Conservation (phyloP, 768 basidiomycete genomes). For the Agaricus subrufescens region DNA sequence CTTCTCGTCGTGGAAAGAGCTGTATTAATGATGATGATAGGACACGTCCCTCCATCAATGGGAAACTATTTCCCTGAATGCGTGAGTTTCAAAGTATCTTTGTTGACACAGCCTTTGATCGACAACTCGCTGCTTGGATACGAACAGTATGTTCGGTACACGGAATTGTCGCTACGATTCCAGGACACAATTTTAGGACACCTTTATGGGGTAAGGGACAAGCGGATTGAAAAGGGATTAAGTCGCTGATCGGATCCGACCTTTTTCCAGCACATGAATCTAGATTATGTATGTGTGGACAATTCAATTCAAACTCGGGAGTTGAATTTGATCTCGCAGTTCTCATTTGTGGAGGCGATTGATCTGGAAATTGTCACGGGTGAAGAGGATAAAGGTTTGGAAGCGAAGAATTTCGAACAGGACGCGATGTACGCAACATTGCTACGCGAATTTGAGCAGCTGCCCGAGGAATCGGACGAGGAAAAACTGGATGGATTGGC, state of each 20-base stretch:
- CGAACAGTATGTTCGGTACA: conserved; percentile 58
- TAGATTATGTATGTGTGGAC: conserved; percentile 57
- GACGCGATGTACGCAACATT: conserved; percentile 49
- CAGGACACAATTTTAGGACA: conserved; percentile 89
- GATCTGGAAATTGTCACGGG: conserved; percentile 44
- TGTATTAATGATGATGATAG: conserved; percentile 26
- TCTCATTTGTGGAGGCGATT: conserved; percentile 49
- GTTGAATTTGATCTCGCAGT: conserved; percentile 28
- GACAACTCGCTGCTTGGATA: neutral
- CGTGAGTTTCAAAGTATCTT: conserved; percentile 37
- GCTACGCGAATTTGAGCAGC: conserved; percentile 56
- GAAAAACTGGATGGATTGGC: conserved; percentile 49
- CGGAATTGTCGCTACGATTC: conserved; percentile 71
- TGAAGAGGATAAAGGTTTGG: conserved; percentile 16
- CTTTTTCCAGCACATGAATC: conserved; percentile 67
- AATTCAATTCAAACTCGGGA: conserved; percentile 11
- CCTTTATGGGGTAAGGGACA: conserved; percentile 60
- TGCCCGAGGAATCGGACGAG: conserved; percentile 49
- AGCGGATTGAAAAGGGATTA: neutral
- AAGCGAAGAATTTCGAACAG: conserved; percentile 18
- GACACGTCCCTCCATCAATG: conserved; percentile 83
- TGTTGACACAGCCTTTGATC: neutral
- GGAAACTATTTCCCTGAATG: conserved; percentile 84
- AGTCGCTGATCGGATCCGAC: conserved; percentile 10
- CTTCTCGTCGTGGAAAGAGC: conserved; percentile 20